Conservation (phyloP, 306 rosid genomes). For the Vigna hirtella region DNA sequence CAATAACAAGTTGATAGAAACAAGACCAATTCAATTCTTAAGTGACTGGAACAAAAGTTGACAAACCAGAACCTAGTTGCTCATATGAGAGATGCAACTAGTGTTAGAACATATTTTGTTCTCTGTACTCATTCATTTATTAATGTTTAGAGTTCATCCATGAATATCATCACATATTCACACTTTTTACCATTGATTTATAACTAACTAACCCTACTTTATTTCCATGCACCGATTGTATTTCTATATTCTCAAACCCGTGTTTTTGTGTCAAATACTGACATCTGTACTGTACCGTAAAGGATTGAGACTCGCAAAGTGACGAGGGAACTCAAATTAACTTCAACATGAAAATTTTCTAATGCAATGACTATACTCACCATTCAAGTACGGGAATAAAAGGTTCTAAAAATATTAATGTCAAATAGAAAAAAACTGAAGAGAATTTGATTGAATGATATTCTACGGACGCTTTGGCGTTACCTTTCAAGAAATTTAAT, state of each 20-base stretch:
- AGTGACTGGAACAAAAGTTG: background rate
- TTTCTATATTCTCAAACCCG: background rate
- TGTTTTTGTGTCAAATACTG: background rate
- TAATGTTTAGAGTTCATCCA: background rate
- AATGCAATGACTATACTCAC: background rate
- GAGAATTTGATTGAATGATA: constrained; percentile 2
- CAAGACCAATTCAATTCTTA: background rate
- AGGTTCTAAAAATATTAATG: background rate
- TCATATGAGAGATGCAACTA: background rate
- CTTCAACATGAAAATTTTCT: background rate
- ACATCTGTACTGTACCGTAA: background rate
- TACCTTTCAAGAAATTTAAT: constrained; percentile 33
- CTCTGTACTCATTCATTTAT: background rate
- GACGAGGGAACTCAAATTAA: background rate
- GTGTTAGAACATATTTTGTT: background rate
- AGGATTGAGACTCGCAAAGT: background rate
- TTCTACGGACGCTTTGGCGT: background rate
- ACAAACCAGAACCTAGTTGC: background rate
- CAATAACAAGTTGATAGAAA: background rate
- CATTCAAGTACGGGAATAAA: background rate
- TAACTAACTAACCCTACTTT: background rate
- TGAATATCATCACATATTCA: background rate
- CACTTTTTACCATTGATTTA: background rate
- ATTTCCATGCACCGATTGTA: background rate
- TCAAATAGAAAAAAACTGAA: constrained; percentile 20